Percentiles rank a stretch among this genome's conserved stretches.
phyloP scores from a whole-genome alignment of 352 stramenopile genomes.

The Phytopythium sindhum region DNA sequence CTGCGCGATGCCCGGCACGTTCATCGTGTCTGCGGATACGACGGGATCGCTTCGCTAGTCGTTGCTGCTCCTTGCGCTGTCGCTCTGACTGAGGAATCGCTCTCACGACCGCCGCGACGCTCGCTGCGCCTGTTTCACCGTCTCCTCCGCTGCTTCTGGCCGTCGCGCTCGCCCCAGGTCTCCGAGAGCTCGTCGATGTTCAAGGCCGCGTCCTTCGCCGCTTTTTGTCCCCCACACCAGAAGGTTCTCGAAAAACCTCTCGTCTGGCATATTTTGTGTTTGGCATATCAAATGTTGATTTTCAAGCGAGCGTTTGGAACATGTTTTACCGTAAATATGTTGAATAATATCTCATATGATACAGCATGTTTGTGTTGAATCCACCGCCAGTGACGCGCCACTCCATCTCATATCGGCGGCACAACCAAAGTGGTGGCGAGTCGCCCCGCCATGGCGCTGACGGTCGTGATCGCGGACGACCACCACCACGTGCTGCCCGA shows the following conservation, averaged over 20 bases:
- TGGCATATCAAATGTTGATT: not conserved
- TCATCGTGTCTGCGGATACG: not conserved
- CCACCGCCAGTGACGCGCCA: too few relatives aligned
- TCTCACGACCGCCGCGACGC: not conserved
- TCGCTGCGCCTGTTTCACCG: not conserved
- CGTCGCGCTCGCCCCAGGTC: not conserved
- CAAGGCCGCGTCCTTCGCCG: not conserved
- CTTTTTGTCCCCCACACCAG: not conserved
- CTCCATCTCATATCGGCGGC: too few relatives aligned
- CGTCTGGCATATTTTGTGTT: not conserved
- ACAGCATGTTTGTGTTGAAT: too few relatives aligned
- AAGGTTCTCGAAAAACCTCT: slow-evolving; percentile 9
- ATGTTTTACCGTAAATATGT: too few relatives aligned
- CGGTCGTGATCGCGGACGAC: slow-evolving; percentile 68
- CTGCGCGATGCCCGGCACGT: slow-evolving; percentile 29
- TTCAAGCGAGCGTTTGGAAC: too few relatives aligned
- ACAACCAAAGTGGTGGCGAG: too few relatives aligned
- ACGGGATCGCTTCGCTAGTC: not conserved
- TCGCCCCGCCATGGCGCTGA: not conserved
- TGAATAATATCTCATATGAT: too few relatives aligned
- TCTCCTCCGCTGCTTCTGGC: not conserved
- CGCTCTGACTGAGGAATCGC: too few relatives aligned
- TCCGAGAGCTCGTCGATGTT: not conserved
- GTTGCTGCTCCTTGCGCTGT: too few relatives aligned
- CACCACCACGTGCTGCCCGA: slow-evolving; percentile 75